These are phyloP conservation scores for Grosmannia huntii DNA, from an alignment of 2,329 filamentous ascomycete species.

Conservation along the genomic window DNA sequence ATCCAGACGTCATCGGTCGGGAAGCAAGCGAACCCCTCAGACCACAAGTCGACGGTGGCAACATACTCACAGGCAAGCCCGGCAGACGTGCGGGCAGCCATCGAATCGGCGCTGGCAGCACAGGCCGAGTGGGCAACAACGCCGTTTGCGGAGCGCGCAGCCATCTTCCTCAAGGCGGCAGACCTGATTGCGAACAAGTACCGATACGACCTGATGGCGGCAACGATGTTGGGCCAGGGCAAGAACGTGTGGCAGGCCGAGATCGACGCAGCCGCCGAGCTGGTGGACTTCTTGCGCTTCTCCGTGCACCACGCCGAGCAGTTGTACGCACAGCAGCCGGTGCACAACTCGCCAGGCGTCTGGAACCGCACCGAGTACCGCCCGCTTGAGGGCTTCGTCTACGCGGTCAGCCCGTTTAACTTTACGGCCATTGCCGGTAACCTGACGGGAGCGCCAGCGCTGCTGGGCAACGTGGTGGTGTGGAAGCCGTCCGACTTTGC, in stretches of 20 bases:
- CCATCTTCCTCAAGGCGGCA: conserved; percentile 90
- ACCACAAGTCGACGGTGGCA: conserved; percentile 65
- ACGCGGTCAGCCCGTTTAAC: conserved; percentile 90
- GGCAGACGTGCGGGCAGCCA: conserved; percentile 64
- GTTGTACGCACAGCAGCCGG: conserved; percentile 76
- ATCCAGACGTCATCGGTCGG: conserved; percentile 53
- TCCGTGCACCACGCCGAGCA: conserved; percentile 91
- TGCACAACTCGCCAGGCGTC: conserved; percentile 67
- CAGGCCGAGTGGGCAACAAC: conserved; percentile 76
- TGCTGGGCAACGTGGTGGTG: conserved; percentile 88
- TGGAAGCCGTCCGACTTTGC: conserved; percentile 94
- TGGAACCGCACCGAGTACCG: conserved; percentile 91
- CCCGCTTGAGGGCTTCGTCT: conserved; percentile 87
- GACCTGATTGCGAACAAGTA: conserved; percentile 87
- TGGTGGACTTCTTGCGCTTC: conserved; percentile 87
- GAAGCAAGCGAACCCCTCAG: conserved; percentile 70
- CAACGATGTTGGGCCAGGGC: conserved; percentile 90
- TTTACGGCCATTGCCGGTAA: conserved; percentile 93
- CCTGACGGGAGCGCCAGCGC: conserved; percentile 65
- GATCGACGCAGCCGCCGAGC: conserved; percentile 87
- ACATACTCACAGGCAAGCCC: conserved; percentile 73
- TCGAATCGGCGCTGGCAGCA: conserved; percentile 73
- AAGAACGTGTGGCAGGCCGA: conserved; percentile 99
- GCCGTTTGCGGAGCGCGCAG: conserved; percentile 81
- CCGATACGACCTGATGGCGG: conserved; percentile 90